Evolutionary conservation across 2,329 filamentous ascomycete species (phyloP), one percentile per base, ranked within the genome.

Genomic region (Acrodontium crateriforme): DNA sequence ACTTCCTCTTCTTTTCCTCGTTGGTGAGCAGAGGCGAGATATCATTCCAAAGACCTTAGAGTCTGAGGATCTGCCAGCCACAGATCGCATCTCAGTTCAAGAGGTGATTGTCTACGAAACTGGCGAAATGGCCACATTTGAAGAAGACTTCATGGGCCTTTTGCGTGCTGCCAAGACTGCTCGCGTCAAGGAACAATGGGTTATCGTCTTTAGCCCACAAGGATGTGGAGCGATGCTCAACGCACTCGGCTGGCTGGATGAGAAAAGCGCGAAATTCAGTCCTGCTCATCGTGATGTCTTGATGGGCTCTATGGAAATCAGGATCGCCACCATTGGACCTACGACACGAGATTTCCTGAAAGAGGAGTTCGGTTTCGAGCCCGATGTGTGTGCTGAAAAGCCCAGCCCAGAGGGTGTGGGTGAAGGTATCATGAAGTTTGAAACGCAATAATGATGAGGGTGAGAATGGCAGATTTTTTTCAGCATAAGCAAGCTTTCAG

Each of bases 61-160:
- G 62, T 66, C 69, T 20, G 47, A 59, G 0, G 42, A 49, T 0
- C 55, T 84, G 6, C 53, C 65, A 0, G 38, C 49, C 0, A 47
- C 59, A 9, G 53, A 55, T 28, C 61, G 69, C 26, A 78, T 89
- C 13, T 54, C 53, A 6, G 78, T 95, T 1, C 69, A 78, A 19
- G 85, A 95, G 53, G 49, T 83, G 6, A 73, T 87, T 2, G 75
- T 94, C 9, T 98, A 98, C 49, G 78, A 81, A 34, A 94, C 87
- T 0, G 74, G 71, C 1, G 78, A 87, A 32, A 82, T 84, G 75
- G 67, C 70, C 24, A 75, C 74, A 1, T 95, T 98, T 52, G 67
- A 72, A 18, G 49, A 59, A 1, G 68, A 83, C 40, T 83, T 94
- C 37, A 53, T 51, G 1, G 41, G 44, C 0, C 17, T 50, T 15